A percentile compares a stretch with the other conserved stretches of the same genome.
Conservation (phyloP, 2,329 filamentous ascomycete species). For the Hirsutella minnesotensis region DNA sequence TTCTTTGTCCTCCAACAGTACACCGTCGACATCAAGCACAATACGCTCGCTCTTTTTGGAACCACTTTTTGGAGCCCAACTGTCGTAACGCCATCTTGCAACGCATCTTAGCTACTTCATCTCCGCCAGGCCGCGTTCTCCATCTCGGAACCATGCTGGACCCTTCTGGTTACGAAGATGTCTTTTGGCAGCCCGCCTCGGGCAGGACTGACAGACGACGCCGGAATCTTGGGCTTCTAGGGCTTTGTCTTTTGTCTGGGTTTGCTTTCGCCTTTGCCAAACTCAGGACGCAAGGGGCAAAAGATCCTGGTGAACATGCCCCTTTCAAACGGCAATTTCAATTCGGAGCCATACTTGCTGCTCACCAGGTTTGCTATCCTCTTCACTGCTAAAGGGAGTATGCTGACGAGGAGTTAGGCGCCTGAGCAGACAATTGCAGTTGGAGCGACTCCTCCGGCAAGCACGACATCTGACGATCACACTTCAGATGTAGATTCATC, state of each 20-base stretch:
- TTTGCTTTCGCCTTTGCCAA: constrained; percentile 5
- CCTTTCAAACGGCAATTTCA: constrained; percentile 13
- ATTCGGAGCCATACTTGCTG: constrained; percentile 10
- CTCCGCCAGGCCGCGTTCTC: not conserved
- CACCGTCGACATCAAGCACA: not conserved
- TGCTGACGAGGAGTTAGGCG: not conserved
- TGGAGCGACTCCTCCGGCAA: too few relatives aligned
- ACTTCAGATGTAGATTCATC: not conserved
- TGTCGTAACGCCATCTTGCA: constrained; percentile 15
- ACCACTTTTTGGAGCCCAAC: constrained; percentile 10
- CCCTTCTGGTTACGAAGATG: not conserved
- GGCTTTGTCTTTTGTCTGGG: constrained; percentile 3
- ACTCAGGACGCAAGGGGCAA: constrained; percentile 3
- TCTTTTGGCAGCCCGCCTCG: not conserved
- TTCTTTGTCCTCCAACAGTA: not conserved
- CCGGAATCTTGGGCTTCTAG: not conserved
- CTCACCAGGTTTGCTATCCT: constrained; percentile 5
- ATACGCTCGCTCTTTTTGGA: constrained; percentile 4
- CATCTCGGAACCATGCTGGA: constrained; percentile 1
- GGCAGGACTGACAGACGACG: not conserved
- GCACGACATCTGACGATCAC: too few relatives aligned
- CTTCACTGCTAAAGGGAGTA: not conserved
- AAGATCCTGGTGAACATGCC: not conserved
- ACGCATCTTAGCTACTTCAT: constrained; percentile 9
- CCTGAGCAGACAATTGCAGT: not conserved